phyloP scores from a whole-genome alignment of 805 yeast genomes.

The Candida krabiensis region DNA sequence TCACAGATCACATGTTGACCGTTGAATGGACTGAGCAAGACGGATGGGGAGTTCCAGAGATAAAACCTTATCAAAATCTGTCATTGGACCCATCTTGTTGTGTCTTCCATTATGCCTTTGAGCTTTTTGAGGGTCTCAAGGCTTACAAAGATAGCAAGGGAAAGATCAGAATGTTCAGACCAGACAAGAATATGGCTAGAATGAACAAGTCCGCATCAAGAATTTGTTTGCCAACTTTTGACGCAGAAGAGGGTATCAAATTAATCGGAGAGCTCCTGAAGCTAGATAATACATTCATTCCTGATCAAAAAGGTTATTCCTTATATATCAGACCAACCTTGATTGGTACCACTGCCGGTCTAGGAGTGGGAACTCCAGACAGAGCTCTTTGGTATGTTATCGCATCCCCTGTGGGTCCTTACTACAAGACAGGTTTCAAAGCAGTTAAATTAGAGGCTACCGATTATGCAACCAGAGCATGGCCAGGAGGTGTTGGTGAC shows the following conservation, averaged over 20 bases:
- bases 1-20: slow-evolving; percentile 88
- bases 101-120: slow-evolving; percentile 94
- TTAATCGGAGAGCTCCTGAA: slow-evolving; percentile 74
- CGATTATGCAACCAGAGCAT: slow-evolving; percentile 93
- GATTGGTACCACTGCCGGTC: slow-evolving; percentile 87
- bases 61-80: slow-evolving; percentile 79
- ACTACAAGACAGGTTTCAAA: slow-evolving; percentile 92
- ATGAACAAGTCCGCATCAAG: slow-evolving; percentile 88
- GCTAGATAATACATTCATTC: slow-evolving; percentile 76
- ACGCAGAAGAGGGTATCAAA: slow-evolving; percentile 71
- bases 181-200: slow-evolving; percentile 88
- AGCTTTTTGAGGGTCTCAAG: slow-evolving; percentile 93
- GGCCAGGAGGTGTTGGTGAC: slow-evolving; percentile 99
- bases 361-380: slow-evolving; percentile 84
- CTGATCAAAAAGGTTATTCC: slow-evolving; percentile 85
- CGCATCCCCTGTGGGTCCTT: slow-evolving; percentile 96
- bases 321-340: slow-evolving; percentile 91
- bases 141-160: slow-evolving; percentile 74
- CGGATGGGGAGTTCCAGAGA: slow-evolving; percentile 92
- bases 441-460: slow-evolving; percentile 95
- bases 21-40: slow-evolving; percentile 72
- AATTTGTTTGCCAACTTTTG: slow-evolving; percentile 86
- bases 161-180: slow-evolving; percentile 80
- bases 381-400: slow-evolving; percentile 83
- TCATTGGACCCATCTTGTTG: slow-evolving; percentile 82